A percentile compares a stretch with the other conserved stretches of the same genome.
Evolutionary conservation across 345 rosid genomes (phyloP).

Genomic region (Rhizophora mangle): DNA sequence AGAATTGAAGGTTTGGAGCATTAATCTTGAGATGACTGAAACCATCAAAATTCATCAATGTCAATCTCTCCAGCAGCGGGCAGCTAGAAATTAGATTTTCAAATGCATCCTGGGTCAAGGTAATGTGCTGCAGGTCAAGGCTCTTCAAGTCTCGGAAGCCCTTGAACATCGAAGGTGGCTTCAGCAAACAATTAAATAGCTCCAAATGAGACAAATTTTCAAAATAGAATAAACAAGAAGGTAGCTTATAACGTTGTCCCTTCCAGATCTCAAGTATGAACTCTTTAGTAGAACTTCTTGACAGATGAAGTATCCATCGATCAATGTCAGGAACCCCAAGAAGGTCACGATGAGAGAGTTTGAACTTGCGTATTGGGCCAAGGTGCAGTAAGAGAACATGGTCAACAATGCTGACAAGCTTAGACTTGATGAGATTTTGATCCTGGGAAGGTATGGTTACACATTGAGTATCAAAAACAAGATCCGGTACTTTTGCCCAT

Average conservation of each 20-base stretch:
- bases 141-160: slow-evolving; percentile 64
- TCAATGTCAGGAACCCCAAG: slow-evolving; percentile 59
- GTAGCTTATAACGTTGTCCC: slow-evolving; percentile 60
- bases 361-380: slow-evolving; percentile 56
- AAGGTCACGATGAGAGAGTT: slow-evolving; percentile 69
- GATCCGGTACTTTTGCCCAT: slow-evolving; percentile 57
- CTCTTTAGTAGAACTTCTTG: slow-evolving; percentile 54
- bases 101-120: slow-evolving; percentile 53
- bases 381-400: slow-evolving; percentile 63
- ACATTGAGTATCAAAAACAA: slow-evolving; percentile 56
- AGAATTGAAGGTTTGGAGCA: slow-evolving; percentile 64
- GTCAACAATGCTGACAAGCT: slow-evolving; percentile 53
- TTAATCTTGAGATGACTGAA: slow-evolving; percentile 50
- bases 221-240: slow-evolving; percentile 50
- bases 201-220: slow-evolving; percentile 56
- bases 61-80: slow-evolving; percentile 55
- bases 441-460: slow-evolving; percentile 44
- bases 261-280: slow-evolving; percentile 73
- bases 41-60: slow-evolving; percentile 64
- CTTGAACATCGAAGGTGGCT: slow-evolving; percentile 47
- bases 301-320: slow-evolving; percentile 64
- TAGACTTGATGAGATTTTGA: slow-evolving; percentile 39
- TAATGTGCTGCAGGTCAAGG: slow-evolving; percentile 69
- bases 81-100: slow-evolving; percentile 52
- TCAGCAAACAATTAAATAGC: slow-evolving; percentile 62